These are phyloP conservation scores for Rickenella mellea DNA, from an alignment of 768 basidiomycete species.

Conservation along the genomic window DNA sequence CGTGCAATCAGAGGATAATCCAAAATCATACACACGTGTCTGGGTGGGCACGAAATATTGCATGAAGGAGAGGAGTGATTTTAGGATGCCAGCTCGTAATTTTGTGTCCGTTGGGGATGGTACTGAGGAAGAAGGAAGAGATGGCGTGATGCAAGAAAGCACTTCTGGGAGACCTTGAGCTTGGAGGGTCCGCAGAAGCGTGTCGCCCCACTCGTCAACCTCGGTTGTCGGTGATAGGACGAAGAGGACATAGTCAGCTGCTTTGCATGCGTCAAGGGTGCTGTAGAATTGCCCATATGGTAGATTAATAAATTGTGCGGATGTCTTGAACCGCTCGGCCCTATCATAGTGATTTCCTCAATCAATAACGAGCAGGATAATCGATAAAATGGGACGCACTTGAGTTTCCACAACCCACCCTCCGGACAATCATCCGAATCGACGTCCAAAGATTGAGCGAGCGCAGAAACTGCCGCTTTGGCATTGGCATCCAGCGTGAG, in stretches of 20 bases:
- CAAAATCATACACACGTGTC: conserved; percentile 65
- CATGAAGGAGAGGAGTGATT: conserved; percentile 89
- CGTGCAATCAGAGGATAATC: conserved; percentile 50
- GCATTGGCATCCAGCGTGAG: conserved; percentile 60
- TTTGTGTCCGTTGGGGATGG: conserved; percentile 35
- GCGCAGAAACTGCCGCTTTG: conserved; percentile 37
- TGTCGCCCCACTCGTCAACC: conserved; percentile 81
- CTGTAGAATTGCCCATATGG: conserved; percentile 65
- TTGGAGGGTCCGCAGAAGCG: conserved; percentile 77
- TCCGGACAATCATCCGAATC: conserved; percentile 41
- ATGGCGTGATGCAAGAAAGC: conserved; percentile 59
- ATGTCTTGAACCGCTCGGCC: conserved; percentile 84
- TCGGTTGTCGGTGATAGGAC: conserved; percentile 74
- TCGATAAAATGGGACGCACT: conserved; percentile 31
- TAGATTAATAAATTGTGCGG: conserved; percentile 77
- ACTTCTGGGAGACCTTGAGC: conserved; percentile 85
- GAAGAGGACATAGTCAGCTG: conserved; percentile 85
- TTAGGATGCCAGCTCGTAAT: conserved; percentile 57
- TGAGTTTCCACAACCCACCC: conserved; percentile 55
- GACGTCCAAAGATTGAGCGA: conserved; percentile 53
- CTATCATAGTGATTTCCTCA: conserved; percentile 27
- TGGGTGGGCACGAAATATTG: conserved; percentile 90
- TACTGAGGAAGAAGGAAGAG: too few relatives aligned
- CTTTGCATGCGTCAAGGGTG: conserved; percentile 77
- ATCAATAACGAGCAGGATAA: neutral